Evolutionary conservation across 768 basidiomycete species (phyloP), one percentile per base, ranked within the genome.

Genomic region (Naganishia antarctica): DNA sequence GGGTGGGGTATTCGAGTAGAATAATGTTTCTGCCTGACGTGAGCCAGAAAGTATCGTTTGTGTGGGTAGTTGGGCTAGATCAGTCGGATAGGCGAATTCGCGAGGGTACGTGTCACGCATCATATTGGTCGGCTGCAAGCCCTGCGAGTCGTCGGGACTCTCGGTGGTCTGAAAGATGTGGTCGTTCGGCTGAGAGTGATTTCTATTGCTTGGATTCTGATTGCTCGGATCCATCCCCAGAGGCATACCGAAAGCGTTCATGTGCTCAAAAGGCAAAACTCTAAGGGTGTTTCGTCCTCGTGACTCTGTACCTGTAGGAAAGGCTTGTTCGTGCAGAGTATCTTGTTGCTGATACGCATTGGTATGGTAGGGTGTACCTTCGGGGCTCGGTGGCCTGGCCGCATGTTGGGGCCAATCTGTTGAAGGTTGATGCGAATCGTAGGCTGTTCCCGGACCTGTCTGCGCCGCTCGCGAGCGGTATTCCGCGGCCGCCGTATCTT

Each of bases 211-310:
- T 11, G 43, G 6, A 29, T 59, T 34, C 43, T 29, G 59, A 37
- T 53, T 26, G 41, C 41, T 60, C 23, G 53, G 53, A 40, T 57
- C 53, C 53, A 57, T 57, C 9, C 53, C 61, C 21, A 23, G 3
- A 13, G 49, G 49, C 34, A 63, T 63, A 16, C 61, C 61, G 44
- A 41, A 63, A 8, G 61, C 61, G n/a, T 63, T 50, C 49, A 63
- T 44, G 25, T 63, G 61, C 23, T 63, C 61, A 29, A 51, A 63
- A 1, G 61, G 49, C 32, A 63, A 37, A 12, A 63, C 25, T 41
- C 48, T 18, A 41, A 25, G 37, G 16, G 18, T 25, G 21, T 25
- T 26, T 13, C 53, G n/a, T 23, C 37, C 53, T 3, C 34, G n/a
- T 23, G 34, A 21, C 18, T 23, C 12, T 23, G 34, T 34, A 23